Percentiles rank a stretch among this genome's conserved stretches.
Evolutionary conservation across 257 asterid genomes (phyloP).

Genomic region (Solanum piurae): DNA sequence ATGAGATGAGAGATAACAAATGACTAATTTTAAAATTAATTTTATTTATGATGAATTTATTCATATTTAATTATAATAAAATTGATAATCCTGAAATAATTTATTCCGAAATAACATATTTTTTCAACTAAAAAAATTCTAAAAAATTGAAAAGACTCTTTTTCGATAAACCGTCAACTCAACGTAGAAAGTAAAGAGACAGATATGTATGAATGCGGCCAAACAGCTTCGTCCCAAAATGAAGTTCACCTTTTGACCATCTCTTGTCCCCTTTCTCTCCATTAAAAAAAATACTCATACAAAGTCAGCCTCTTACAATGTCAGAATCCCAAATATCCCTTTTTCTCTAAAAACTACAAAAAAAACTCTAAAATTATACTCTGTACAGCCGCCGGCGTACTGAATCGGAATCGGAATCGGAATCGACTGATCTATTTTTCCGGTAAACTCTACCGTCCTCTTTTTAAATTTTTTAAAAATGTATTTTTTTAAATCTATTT

Average conservation of each 20-base stretch:
- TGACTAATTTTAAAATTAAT: no score
- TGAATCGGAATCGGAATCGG: neutral
- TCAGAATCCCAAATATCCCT: neutral
- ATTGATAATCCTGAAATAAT: no score
- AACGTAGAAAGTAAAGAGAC: accelerated
- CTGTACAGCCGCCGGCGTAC: neutral
- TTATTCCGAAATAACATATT: no score
- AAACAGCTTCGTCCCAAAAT: neutral
- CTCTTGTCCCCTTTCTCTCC: neutral
- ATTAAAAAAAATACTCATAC: neutral
- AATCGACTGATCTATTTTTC: neutral
- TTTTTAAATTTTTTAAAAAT: neutral
- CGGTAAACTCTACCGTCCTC: neutral
- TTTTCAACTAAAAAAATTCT: neutral
- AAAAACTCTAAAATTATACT: neutral
- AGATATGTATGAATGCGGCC: no score
- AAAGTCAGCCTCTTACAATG: neutral
- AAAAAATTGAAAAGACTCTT: no score
- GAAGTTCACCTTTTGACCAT: neutral
- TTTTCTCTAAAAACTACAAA: neutral
- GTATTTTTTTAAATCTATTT: neutral
- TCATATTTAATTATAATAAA: no score
- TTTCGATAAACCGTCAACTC: no score
- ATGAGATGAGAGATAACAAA: no score
- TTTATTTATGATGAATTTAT: no score